Evolutionary conservation across 352 stramenopile genomes (phyloP).

Genomic region (Elongisporangium prolatum): DNA sequence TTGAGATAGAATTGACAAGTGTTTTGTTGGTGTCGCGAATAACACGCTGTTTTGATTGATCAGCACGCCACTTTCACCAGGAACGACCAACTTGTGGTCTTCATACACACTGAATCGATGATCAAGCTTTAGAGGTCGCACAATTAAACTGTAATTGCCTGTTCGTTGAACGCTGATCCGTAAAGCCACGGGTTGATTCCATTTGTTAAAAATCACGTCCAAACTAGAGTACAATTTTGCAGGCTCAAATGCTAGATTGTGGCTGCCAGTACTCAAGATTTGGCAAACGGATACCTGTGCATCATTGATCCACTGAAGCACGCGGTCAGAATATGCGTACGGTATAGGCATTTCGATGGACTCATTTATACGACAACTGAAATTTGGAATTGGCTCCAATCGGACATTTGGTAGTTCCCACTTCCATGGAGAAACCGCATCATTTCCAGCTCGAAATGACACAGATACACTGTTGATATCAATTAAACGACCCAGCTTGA

Average conservation of each 20-base stretch:
- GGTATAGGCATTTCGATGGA: slow-evolving; percentile 29
- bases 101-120: slow-evolving; percentile 27
- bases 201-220: slow-evolving; percentile 15
- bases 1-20: slow-evolving; percentile 28
- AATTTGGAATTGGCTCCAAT: not conserved
- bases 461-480: slow-evolving; percentile 15
- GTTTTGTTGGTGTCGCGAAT: slow-evolving; percentile 5
- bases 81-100: slow-evolving; percentile 11
- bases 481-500: slow-evolving; percentile 31
- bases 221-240: slow-evolving; percentile 8
- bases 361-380: slow-evolving; percentile 26
- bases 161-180: slow-evolving; percentile 12
- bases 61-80: slow-evolving; percentile 10
- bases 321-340: slow-evolving; percentile 17
- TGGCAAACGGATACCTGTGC: slow-evolving; percentile 23
- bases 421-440: slow-evolving; percentile 9
- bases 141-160: slow-evolving; percentile 26
- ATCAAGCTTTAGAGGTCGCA: slow-evolving; percentile 25
- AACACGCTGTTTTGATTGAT: slow-evolving; percentile 9
- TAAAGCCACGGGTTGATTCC: slow-evolving; percentile 13
- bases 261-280: slow-evolving; percentile 7
- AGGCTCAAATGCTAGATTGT: slow-evolving; percentile 17
- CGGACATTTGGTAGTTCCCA: slow-evolving; percentile 48
- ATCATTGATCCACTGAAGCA: slow-evolving; percentile 23
- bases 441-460: slow-evolving; percentile 4